Conservation (phyloP, 2,329 filamentous ascomycete genomes). For the Karstenula rhodostoma region DNA sequence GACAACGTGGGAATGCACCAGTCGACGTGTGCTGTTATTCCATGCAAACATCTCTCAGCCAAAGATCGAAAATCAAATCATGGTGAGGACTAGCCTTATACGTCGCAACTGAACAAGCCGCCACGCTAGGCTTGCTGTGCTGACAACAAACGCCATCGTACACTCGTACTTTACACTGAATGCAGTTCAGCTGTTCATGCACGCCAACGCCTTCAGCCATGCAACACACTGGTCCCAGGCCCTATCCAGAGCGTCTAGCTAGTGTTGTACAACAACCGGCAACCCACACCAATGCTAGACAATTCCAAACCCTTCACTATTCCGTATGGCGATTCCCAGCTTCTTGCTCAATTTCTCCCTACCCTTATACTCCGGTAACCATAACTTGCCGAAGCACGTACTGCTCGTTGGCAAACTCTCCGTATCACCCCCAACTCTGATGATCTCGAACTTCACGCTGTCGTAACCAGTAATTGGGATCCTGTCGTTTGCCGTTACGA, state of each 20-base stretch:
- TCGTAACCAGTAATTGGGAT: constrained; percentile 86
- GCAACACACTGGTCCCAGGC: not conserved
- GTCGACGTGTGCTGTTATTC: not conserved
- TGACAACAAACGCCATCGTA: not conserved
- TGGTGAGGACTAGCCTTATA: not conserved
- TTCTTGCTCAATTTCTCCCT: constrained; percentile 76
- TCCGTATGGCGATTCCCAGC: constrained; percentile 84
- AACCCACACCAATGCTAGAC: constrained; percentile 25
- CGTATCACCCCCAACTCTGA: constrained; percentile 73
- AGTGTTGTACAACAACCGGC: not conserved
- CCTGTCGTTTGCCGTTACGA: constrained; percentile 92
- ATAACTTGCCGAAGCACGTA: constrained; percentile 90
- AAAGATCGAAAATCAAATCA: not conserved
- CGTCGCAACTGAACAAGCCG: not conserved
- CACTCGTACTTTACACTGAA: not conserved
- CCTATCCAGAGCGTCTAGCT: not conserved
- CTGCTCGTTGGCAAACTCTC: constrained; percentile 79
- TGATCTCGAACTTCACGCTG: constrained; percentile 83
- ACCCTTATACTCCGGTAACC: constrained; percentile 82
- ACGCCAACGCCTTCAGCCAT: not conserved
- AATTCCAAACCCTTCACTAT: constrained; percentile 83
- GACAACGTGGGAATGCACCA: too few species aligned
- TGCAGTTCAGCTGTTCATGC: not conserved
- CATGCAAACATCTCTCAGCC: not conserved
- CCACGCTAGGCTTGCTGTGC: not conserved